Evolutionary conservation across 257 asterid species (phyloP).

Genomic region (Solanum pennellii): DNA sequence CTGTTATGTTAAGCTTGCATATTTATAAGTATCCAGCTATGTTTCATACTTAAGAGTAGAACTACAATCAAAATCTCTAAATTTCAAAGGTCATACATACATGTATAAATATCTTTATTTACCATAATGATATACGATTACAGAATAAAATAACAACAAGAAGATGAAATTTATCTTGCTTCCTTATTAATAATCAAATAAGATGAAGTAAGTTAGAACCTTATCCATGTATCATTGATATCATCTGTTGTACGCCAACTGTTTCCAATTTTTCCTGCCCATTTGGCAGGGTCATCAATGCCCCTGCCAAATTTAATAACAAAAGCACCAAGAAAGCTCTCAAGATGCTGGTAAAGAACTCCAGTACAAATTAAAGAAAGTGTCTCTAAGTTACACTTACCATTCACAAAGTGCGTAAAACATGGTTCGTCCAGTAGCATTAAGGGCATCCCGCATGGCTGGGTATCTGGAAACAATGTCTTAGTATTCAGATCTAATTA

Average conservation of each 20-base stretch:
- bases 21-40: background rate
- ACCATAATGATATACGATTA: background rate
- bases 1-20: background rate
- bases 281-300: constrained; percentile 72
- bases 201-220: constrained; percentile 30
- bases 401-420: constrained; percentile 94
- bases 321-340: constrained; percentile 2
- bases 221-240: constrained; percentile 94
- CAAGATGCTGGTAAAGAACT: background rate
- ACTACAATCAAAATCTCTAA: background rate
- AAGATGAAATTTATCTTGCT: background rate
- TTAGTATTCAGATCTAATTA: background rate
- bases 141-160: background rate
- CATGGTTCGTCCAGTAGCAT: constrained; percentile 71
- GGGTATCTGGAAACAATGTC: constrained; percentile 56
- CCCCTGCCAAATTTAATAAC: constrained; percentile 47
- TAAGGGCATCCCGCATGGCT: constrained; percentile 95
- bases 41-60: background rate
- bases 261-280: constrained; percentile 87
- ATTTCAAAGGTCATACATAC: background rate
- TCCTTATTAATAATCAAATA: background rate
- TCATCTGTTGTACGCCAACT: constrained; percentile 97
- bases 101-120: background rate
- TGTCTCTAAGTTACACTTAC: constrained; percentile 18
- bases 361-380: background rate